A percentile compares a stretch with the other conserved stretches of the same genome.
phyloP scores from a whole-genome alignment of 176 grass and related monocot genomes.

The Hordeum marinum region DNA sequence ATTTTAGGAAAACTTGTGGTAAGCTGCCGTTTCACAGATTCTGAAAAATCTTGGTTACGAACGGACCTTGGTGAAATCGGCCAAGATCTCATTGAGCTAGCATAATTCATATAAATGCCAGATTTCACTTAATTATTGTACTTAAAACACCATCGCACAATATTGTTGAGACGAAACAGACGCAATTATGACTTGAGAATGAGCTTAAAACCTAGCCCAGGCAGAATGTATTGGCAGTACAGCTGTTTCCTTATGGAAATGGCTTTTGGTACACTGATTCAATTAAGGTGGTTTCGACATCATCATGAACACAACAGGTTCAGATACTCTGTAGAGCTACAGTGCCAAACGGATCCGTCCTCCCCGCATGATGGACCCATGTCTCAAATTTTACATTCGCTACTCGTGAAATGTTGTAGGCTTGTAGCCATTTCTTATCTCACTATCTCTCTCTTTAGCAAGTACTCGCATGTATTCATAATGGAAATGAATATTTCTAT shows the following conservation, averaged over 20 bases:
- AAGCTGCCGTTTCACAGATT: neutral
- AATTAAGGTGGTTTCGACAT: neutral
- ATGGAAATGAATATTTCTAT: neutral
- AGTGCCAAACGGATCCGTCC: neutral
- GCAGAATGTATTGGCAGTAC: neutral
- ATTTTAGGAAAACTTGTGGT: neutral
- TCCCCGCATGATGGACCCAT: neutral
- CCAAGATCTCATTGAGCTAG: neutral
- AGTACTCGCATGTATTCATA: neutral
- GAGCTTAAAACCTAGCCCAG: neutral
- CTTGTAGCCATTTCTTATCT: neutral
- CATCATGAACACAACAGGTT: neutral
- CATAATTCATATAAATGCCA: neutral
- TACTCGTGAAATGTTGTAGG: neutral
- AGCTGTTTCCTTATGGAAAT: neutral
- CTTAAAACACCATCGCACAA: neutral
- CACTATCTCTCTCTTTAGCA: neutral
- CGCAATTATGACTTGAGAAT: neutral
- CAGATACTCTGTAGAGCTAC: neutral
- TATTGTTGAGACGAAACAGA: neutral
- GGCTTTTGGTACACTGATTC: neutral
- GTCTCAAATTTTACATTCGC: neutral
- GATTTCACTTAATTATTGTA: neutral
- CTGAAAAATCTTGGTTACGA: neutral
- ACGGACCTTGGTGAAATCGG: neutral